phyloP scores from a whole-genome alignment of 305 asterid species.

The Lippia alba region DNA sequence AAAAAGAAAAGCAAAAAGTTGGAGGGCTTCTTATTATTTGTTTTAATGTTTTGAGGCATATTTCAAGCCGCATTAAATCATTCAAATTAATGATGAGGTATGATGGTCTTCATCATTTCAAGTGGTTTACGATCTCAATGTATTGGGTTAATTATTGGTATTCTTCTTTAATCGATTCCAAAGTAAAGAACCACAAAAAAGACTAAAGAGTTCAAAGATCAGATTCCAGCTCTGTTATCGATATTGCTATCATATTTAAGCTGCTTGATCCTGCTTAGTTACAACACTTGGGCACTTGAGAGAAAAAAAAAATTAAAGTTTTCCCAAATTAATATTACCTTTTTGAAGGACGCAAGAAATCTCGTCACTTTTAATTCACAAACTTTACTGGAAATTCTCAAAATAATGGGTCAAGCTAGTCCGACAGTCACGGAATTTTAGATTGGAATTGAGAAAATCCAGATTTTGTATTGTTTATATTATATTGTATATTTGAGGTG shows the following conservation, averaged over 20 bases:
- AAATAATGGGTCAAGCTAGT: neutral
- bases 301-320: neutral
- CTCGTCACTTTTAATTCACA: neutral
- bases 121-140: slow-evolving; percentile 30
- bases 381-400: neutral
- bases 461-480: neutral
- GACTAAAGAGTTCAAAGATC: slow-evolving; percentile 30
- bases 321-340: neutral
- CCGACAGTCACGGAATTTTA: neutral
- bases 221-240: slow-evolving; percentile 39
- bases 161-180: slow-evolving; percentile 34
- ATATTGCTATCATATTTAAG: slow-evolving; percentile 25
- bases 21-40: slow-evolving; percentile 8
- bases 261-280: neutral
- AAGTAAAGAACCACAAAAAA: slow-evolving; percentile 24
- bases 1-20: slow-evolving; percentile 27
- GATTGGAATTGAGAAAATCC: neutral
- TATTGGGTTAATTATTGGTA: neutral
- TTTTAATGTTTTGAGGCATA: neutral
- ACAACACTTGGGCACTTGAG: neutral
- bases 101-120: slow-evolving; percentile 28
- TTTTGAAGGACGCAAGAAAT: neutral
- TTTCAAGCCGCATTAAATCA: neutral
- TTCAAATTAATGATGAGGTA: slow-evolving; percentile 14
- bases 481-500: neutral